Evolutionary conservation across 345 rosid species (phyloP), one percentile per base, ranked within the genome.

Genomic region (Luvunga scandens): DNA sequence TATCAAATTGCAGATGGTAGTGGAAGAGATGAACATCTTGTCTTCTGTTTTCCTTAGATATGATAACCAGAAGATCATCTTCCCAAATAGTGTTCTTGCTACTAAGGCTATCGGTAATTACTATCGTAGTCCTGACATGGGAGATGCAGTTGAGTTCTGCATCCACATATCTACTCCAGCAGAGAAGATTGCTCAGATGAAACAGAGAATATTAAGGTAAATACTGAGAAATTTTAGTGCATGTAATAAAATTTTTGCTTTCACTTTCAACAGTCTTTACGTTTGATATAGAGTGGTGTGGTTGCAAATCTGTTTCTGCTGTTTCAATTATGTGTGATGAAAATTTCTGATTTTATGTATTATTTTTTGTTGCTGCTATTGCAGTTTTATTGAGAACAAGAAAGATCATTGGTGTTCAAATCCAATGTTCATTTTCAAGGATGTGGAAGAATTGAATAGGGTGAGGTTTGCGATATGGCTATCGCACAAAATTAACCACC

Each of bases 21-120:
- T 93, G 71, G 99, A 95, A 84, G 99, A 95, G 87, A 95, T 95
- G 97, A 95, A 93, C 87, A 95, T 95, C 77, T 79, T 95, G 70
- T 91, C 93, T 7, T 92, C 97, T 1, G 79, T 93, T n/a, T 95
- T 95, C 88, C 88, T 95, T 55, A 82, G 97, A 86, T 84, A 66
- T 2, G 98, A 95, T 86, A 93, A 93, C 78, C 92, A 81, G 80
- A 95, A 90, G 90, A 82, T 95, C 38, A 81, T 86, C 28, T 87
- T 78, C 72, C 97, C 93, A 0, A 95, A 95, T 66, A 92, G 90
- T 71, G 82, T 89, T 72, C 94, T 95, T 6, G 89, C 96, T 0
- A 89, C 83, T 0, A 95, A 91, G 86, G 77, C 92, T 21, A 92
- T 95, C 0, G 85, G 89, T 13, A 95, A 95, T 82, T 95, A 80